Base-by-base conservation (phyloP, 768 basidiomycete species). In the Mycena latifolia region DNA sequence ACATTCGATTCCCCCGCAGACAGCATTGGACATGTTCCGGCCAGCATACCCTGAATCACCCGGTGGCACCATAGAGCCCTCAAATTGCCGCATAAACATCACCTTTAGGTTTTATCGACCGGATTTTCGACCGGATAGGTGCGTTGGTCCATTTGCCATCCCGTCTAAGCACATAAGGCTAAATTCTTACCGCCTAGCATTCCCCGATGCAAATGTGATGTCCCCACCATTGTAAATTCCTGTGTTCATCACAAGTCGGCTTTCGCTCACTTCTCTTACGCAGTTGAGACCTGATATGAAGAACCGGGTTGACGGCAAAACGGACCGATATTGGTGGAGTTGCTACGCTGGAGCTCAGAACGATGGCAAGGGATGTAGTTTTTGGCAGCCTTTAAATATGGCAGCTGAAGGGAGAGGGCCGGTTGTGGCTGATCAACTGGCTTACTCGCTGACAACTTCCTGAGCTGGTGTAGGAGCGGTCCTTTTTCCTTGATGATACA, bases 91-190 rank as follows among this genome's bases (percentile, higher is more conserved):
- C 27, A 93, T 95, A 72, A 95, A 95, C 70, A 89, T 95, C 61
- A 95, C 93, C 0, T 95, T 95, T 74, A 85, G 94, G 18, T 95
- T 95, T 73, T 95, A 90, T 69, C 86, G 94, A 59, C 94, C 94
- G 8, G 93, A 95, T 77, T 95, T 92, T 74, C 80, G 81, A 25
- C 86, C 93, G 5, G 73, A 79, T 18, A 63, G 56, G 69, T 63
- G 22, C 31, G 55, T 39, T 11, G 31, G 31, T 17, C 6, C 48
- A 31, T 10, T 31, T 20, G 20, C 33, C 8, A 20, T 46, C 33
- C 12, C 31, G 10, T 28, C 48, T 25, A 45, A n/a, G 31, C 2
- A 24, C 3, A 14, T 35, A 17, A 52, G 33, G 27, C 31, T 35
- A 11, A 8, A 48, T 22, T 33, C 7, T 20, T 55, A 10, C 48